Evolutionary conservation across 2,329 filamentous ascomycete genomes (phyloP).

Genomic region (Verticillium albo-atrum): DNA sequence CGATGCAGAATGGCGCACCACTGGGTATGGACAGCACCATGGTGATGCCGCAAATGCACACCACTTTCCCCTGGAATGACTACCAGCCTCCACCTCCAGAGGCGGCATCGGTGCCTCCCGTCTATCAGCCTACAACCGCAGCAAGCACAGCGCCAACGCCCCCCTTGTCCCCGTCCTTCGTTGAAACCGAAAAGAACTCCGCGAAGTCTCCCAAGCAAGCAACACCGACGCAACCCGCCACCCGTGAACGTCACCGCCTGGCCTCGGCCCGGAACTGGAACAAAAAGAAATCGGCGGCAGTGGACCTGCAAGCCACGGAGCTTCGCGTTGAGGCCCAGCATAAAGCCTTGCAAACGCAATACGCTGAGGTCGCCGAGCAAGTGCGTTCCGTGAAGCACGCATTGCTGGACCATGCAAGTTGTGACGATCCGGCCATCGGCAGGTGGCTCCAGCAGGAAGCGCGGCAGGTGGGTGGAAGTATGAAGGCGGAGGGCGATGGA

Average conservation of each 20-base stretch:
- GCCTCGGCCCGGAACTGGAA: constrained; percentile 9
- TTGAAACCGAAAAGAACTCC: too few species aligned
- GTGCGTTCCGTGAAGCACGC: constrained; percentile 5
- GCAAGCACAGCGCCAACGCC: not conserved
- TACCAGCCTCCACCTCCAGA: not conserved
- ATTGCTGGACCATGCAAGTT: constrained; percentile 6
- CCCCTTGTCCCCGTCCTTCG: not conserved
- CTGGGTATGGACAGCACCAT: not conserved
- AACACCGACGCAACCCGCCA: too few species aligned
- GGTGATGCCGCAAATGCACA: not conserved
- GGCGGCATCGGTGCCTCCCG: not conserved
- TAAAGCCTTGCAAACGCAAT: not conserved
- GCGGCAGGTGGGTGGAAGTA: not conserved
- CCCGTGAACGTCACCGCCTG: constrained; percentile 4
- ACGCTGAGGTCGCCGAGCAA: not conserved
- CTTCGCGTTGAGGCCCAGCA: constrained; percentile 1
- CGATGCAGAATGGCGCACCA: not conserved
- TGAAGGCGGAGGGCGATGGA: too few species aligned
- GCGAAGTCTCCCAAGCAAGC: too few species aligned
- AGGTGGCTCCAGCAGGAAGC: constrained; percentile 5
- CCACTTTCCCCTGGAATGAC: not conserved
- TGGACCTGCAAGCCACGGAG: constrained; percentile 2
- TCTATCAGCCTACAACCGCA: not conserved
- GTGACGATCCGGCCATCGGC: constrained; percentile 5
- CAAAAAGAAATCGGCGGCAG: constrained; percentile 5